Percentiles rank a stretch among this genome's conserved stretches.
Evolutionary conservation across 805 yeast genomes (phyloP).

Genomic region (Sporopachydermia lactativora): DNA sequence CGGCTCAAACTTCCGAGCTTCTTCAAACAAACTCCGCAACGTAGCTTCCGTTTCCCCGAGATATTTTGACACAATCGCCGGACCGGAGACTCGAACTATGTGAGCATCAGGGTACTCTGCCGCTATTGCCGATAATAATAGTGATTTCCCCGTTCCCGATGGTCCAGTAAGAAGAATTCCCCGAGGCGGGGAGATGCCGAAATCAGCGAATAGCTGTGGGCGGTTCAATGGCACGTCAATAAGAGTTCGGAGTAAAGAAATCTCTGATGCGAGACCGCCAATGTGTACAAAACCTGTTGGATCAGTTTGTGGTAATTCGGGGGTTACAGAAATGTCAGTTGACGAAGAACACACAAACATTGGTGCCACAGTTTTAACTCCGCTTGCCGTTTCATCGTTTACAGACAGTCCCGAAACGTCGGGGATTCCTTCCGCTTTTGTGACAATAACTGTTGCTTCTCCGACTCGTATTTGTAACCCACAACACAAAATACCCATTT

Average conservation of each 20-base stretch:
- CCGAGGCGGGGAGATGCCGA: slow-evolving; percentile 86
- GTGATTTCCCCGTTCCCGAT: slow-evolving; percentile 93
- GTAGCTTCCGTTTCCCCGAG: slow-evolving; percentile 89
- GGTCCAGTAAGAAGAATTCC: slow-evolving; percentile 94
- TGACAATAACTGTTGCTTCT: neutral
- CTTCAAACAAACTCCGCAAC: slow-evolving; percentile 67
- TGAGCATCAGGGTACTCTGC: slow-evolving; percentile 62
- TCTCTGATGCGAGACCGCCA: slow-evolving; percentile 67
- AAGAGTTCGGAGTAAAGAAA: slow-evolving; percentile 44
- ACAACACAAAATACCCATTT: neutral
- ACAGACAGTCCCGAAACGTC: slow-evolving; percentile 3
- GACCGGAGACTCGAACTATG: slow-evolving; percentile 75
- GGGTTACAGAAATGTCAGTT: slow-evolving; percentile 6
- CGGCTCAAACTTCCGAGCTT: slow-evolving; percentile 80
- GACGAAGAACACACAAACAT: slow-evolving; percentile 4
- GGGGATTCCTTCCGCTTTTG: neutral
- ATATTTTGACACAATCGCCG: slow-evolving; percentile 84
- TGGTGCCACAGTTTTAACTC: slow-evolving; percentile 24
- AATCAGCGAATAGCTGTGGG: slow-evolving; percentile 64
- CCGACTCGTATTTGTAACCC: neutral
- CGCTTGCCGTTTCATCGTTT: neutral
- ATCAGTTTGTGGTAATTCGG: slow-evolving; percentile 21
- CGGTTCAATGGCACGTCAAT: slow-evolving; percentile 70
- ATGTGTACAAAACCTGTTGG: slow-evolving; percentile 35
- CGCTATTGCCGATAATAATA: slow-evolving; percentile 75